These are phyloP conservation scores for Mycena floridula DNA, from an alignment of 768 basidiomycete species.

Conservation along the genomic window DNA sequence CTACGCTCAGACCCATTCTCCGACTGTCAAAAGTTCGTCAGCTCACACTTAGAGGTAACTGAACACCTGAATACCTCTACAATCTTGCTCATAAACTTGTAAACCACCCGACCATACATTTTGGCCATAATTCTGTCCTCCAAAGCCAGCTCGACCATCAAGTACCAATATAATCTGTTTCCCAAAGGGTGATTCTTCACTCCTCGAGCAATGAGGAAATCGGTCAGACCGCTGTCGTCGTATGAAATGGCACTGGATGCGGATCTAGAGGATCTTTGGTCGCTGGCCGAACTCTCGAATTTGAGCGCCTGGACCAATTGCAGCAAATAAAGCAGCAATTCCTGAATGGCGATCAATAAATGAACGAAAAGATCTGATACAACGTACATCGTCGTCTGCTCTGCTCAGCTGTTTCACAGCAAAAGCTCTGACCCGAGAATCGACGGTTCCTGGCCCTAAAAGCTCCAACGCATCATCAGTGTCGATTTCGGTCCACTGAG, in stretches of 20 bases:
- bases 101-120: constrained; percentile 90
- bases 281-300: constrained; percentile 81
- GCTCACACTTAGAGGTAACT: too few species aligned
- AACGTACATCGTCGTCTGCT: constrained; percentile 88
- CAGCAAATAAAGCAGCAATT: constrained; percentile 84
- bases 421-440: constrained; percentile 89
- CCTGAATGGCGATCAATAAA: constrained; percentile 41
- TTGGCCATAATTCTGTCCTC: constrained; percentile 84
- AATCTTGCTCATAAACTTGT: constrained; percentile 84
- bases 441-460: constrained; percentile 83
- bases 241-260: constrained; percentile 73
- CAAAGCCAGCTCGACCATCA: constrained; percentile 91
- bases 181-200: constrained; percentile 81
- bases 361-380: background rate
- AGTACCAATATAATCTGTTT: constrained; percentile 94
- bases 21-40: constrained; percentile 36
- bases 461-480: constrained; percentile 95
- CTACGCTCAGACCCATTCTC: constrained; percentile 78
- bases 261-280: constrained; percentile 70
- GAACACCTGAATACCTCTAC: too few species aligned
- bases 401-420: constrained; percentile 87
- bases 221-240: constrained; percentile 88
- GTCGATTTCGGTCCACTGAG: constrained; percentile 96
- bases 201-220: constrained; percentile 84
- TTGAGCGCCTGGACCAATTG: constrained; percentile 98